Base-by-base conservation (phyloP, 176 grass and related monocot genomes). In the Phyllostachys edulis region DNA sequence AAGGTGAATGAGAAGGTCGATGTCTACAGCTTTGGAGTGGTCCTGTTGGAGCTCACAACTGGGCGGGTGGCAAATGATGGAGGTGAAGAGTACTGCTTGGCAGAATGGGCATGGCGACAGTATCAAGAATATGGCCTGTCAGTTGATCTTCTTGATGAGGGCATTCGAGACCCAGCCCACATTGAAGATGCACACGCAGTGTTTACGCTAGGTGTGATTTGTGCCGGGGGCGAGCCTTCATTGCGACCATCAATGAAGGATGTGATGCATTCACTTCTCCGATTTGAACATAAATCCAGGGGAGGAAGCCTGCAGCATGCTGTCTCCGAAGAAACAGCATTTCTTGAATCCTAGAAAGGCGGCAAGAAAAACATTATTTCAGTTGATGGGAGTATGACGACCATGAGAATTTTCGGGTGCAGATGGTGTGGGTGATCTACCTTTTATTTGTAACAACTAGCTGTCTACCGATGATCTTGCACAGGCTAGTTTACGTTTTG, bases 1-100 rank as follows among this genome's bases (percentile, higher is more conserved):
- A 93, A 81, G 59, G 82, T 94, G 41, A 86, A 76, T 60, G 89
- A 90, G 75, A 97, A 97, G 85, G 75, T 91, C 13, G 94, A 97
- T 49, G 85, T 97, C 3, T 91, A 83, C 27, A 90, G 94, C 34
- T 97, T 97, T 18, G 91, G 94, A 44, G 94, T 97, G 27, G 85
- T 97, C 50, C 75, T 97, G 13, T 63, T 97, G 56, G 94, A 97
- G 64, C 80, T 97, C 52, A 85, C 76, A 29, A 92, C 89, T 0
- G 91, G 94, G 17, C 66, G 81, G 38, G 64, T 69, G 66, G 85
- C 89, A 26, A 86, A 80, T 27, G 91, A 89, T 41, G 89, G 87
- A 21, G 89, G 70, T 13, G 88, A 69, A 7, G 63, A 91, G 38
- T 88, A 79, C 21, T 45, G 79, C 79, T 64, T 97, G 46, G 84